Base-by-base conservation (phyloP, 2,329 filamentous ascomycete species). In the Colletotrichum camelliae region DNA sequence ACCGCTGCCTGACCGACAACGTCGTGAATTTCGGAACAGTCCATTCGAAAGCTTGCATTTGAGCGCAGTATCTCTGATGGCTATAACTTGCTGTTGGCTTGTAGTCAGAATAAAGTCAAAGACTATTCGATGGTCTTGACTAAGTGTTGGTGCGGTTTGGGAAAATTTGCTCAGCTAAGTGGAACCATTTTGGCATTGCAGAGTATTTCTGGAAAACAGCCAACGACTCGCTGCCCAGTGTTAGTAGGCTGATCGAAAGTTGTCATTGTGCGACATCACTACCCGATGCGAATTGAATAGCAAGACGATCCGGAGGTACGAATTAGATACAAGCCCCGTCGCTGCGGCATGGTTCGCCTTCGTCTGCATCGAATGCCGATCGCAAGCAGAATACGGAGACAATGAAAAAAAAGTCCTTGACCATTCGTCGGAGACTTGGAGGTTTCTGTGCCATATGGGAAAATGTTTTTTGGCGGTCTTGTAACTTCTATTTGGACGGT, bases 401-500 rank as follows among this genome's bases (percentile, higher is more conserved):
- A 16, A 43, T 18, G 1, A 16, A 8, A 4, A 3, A 4, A 0
- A 43, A 7, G 8, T 43, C 39, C 39, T 43, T 43, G 39, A 43
- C 0, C 16, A 43, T 43, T 43, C 39, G 4, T 43, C 39, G 39
- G 1, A n/a, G 39, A 15, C 5, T 13, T 43, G 0, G 16, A 43
- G 39, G 16, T 43, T 43, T 43, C 39, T 43, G 39, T 43, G 39
- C 39, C 39, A 4, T 9, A n/a, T n/a, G 0, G 1, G n/a, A 1
- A 43, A n/a, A 2, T 5, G 2, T 43, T 43, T 43, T n/a, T n/a
- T 1, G 24, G 39, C 18, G 39, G 43, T 48, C n/a, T 48, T 21
- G 43, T 21, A 48, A 12, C 0, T 48, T 48, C 1, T 1, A 48
- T 0, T 48, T 4, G 0, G 18, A 21, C 1, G 0, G 10, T 21